Percentiles rank a stretch among this genome's conserved stretches.
Evolutionary conservation across 495 filamentous ascomycete genomes (phyloP).

Genomic region (Hamigera avellanea): DNA sequence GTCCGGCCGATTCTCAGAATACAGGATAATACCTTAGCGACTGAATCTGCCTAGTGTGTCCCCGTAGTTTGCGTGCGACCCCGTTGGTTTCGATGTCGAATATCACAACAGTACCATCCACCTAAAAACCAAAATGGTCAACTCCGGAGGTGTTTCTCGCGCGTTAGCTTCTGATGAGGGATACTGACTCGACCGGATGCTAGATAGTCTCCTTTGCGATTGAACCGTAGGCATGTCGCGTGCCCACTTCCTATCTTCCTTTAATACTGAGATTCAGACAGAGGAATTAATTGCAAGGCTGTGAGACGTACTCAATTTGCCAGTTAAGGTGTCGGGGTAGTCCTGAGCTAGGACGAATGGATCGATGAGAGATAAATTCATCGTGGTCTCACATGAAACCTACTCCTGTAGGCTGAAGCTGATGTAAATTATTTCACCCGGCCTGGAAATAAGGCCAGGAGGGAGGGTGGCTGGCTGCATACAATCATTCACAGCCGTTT

Average conservation of each 20-base stretch:
- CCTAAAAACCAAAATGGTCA: constrained; percentile 23
- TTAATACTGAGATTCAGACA: background rate
- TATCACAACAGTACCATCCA: constrained; percentile 86
- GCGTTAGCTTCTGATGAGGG: background rate
- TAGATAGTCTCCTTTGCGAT: constrained; percentile 83
- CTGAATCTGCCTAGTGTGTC: constrained; percentile 83
- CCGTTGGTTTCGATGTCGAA: constrained; percentile 97
- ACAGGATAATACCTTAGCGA: constrained; percentile 60
- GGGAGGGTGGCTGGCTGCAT: constrained; percentile 7
- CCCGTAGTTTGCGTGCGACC: constrained; percentile 81
- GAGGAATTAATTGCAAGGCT: background rate
- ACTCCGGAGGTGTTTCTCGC: background rate
- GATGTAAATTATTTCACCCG: constrained; percentile 7
- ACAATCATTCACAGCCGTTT: constrained; percentile 27
- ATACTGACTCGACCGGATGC: constrained; percentile 70
- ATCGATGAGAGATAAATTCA: constrained; percentile 74
- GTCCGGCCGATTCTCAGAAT: no score
- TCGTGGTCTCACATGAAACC: constrained; percentile 24
- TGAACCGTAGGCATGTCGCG: constrained; percentile 72
- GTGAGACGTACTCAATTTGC: constrained; percentile 58
- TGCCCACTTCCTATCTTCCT: constrained; percentile 43
- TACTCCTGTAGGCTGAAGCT: no score
- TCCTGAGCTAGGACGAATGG: constrained; percentile 85
- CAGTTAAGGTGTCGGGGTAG: constrained; percentile 80
- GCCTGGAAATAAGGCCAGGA: constrained; percentile 22